Evolutionary conservation across 2,329 filamentous ascomycete species (phyloP), one percentile per base, ranked within the genome.

Genomic region (Ustulina deusta): DNA sequence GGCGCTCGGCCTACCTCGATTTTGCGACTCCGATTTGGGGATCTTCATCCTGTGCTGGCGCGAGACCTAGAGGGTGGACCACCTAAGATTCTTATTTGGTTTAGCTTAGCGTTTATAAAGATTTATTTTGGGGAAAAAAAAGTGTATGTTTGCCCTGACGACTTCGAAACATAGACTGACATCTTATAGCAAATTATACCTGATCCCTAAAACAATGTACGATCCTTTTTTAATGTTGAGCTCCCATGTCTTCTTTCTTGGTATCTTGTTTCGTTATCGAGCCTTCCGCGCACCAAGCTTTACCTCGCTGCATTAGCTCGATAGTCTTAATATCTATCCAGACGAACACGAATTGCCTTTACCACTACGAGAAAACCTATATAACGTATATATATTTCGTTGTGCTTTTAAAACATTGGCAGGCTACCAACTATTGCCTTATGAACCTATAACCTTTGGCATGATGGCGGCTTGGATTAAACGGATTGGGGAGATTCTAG

Each of bases 151-250:
- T n/a, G n/a, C n/a, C n/a, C n/a, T n/a, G n/a, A n/a, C n/a, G n/a
- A n/a, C n/a, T n/a, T n/a, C n/a, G n/a, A n/a, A n/a, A n/a, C n/a
- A n/a, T n/a, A n/a, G n/a, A n/a, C n/a, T n/a, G n/a, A n/a, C n/a
- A n/a, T n/a, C n/a, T n/a, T n/a, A n/a, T n/a, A n/a, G n/a, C n/a
- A n/a, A n/a, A n/a, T n/a, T n/a, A n/a, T n/a, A n/a, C n/a, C n/a
- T n/a, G n/a, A n/a, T 44, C 11, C 32, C 68, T 36, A 22, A 69
- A 67, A 78, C 78, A 49, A 76, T 83, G 48, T 80, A 77, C 73
- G 67, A 80, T 15, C 17, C 67, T 1, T 79, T 72, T 6, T 71
- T 82, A 15, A 70, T 80, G 10, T 75, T 82, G 22, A 82, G 76
- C 68, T 74, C 71, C 5, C 71, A 82, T 69, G 60, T 78, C 17